Conservation (phyloP, 345 rosid genomes). For the Microcos paniculata region DNA sequence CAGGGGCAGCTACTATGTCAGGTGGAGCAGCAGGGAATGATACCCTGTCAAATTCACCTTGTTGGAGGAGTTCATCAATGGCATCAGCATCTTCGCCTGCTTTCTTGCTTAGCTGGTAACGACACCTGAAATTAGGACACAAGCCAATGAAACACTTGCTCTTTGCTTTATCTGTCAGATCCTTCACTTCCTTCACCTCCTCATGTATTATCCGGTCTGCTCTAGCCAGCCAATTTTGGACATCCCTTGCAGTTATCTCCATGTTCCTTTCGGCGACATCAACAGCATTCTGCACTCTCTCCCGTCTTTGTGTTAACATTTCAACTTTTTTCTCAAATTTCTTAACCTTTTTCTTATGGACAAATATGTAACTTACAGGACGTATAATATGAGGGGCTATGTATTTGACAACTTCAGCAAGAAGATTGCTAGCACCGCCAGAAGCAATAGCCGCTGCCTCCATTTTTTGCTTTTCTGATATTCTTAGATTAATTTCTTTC, state of each 20-base stretch:
- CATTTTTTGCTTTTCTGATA: too few relatives aligned
- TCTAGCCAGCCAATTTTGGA: not conserved
- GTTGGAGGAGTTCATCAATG: not conserved
- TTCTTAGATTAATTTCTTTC: too few relatives aligned
- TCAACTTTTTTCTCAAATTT: too few relatives aligned
- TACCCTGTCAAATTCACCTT: not conserved
- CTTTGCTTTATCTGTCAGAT: not conserved
- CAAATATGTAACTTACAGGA: not conserved
- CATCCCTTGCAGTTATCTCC: not conserved
- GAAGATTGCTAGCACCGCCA: too few relatives aligned
- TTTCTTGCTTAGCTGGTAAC: not conserved
- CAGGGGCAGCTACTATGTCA: not conserved
- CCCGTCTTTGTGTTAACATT: not conserved
- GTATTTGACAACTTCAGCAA: not conserved
- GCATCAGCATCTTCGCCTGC: not conserved
- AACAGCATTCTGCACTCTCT: not conserved
- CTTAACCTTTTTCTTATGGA: not conserved
- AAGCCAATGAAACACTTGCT: not conserved
- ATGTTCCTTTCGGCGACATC: not conserved
- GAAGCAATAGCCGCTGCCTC: too few relatives aligned
- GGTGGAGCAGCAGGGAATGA: not conserved
- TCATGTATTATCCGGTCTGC: not conserved
- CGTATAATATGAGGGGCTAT: not conserved
- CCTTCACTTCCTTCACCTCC: not conserved
- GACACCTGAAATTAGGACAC: not conserved